Conservation (phyloP, 1,139 yeast genomes). For the Geotrichum cucujoidarum region DNA sequence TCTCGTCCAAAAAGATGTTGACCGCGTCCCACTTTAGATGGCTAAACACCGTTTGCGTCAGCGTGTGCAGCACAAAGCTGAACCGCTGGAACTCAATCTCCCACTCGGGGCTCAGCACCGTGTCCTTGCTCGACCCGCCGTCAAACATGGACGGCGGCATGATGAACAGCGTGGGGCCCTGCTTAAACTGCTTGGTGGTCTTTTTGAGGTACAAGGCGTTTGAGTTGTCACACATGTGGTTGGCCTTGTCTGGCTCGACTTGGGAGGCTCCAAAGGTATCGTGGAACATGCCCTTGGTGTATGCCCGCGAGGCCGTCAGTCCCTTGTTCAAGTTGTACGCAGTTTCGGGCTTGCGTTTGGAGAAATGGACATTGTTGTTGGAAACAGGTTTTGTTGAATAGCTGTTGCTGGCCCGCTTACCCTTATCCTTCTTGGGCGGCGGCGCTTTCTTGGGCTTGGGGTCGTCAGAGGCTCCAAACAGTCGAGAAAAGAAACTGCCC, state of each 20-base stretch:
- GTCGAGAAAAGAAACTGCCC: background rate
- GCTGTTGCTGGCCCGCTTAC: background rate
- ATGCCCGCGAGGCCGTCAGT: background rate
- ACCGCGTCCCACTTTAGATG: conserved; percentile 25
- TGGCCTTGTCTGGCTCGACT: background rate
- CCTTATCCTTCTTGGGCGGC: conserved; percentile 8
- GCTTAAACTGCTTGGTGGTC: conserved; percentile 3
- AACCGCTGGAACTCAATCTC: conserved; percentile 18
- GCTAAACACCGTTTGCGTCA: conserved; percentile 18
- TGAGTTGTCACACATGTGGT: conserved; percentile 3
- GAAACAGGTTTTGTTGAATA: no score
- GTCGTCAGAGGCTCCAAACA: background rate
- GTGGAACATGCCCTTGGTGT: background rate
- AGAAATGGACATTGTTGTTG: background rate
- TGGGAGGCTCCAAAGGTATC: background rate
- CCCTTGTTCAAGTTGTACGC: background rate
- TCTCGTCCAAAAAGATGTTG: conserved; percentile 32
- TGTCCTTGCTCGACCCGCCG: background rate
- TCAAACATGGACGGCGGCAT: background rate
- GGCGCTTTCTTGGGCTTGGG: conserved; percentile 10
- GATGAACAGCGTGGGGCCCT: conserved; percentile 11
- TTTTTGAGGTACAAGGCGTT: background rate
- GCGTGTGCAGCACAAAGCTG: conserved; percentile 15
- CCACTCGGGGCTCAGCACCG: conserved; percentile 3
- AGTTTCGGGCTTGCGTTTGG: background rate